phyloP scores from a whole-genome alignment of 352 stramenopile genomes.

The Globisporangium carolinianum region DNA sequence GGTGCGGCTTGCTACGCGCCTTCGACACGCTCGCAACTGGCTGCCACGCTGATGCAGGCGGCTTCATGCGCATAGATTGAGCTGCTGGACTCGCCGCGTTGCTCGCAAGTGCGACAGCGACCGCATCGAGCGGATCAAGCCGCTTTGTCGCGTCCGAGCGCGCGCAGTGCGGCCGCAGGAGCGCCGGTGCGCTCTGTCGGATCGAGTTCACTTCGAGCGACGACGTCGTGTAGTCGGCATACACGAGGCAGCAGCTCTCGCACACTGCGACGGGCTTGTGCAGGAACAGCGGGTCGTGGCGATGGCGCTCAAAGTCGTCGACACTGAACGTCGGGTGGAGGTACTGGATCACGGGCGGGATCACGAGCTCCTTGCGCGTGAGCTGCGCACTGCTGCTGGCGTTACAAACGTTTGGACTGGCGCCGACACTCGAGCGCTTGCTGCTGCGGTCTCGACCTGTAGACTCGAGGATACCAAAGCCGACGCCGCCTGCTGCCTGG shows the following conservation, averaged over 20 bases:
- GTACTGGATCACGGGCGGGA: constrained; percentile 91
- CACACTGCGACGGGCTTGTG: constrained; percentile 91
- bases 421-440: background rate
- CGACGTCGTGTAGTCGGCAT: constrained; percentile 81
- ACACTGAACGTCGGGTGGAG: constrained; percentile 83
- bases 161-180: constrained; percentile 54
- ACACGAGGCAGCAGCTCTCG: constrained; percentile 92
- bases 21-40: constrained; percentile 21
- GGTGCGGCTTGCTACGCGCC: background rate
- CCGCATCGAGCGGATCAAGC: constrained; percentile 32
- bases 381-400: constrained; percentile 1
- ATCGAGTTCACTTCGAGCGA: constrained; percentile 71
- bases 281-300: constrained; percentile 91
- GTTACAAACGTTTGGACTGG: background rate
- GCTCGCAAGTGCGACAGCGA: constrained; percentile 11
- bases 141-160: constrained; percentile 36
- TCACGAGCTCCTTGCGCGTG: constrained; percentile 51
- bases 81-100: background rate
- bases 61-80: constrained; percentile 19
- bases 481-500: constrained; percentile 85
- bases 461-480: constrained; percentile 85
- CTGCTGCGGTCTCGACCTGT: constrained; percentile 19
- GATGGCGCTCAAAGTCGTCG: constrained; percentile 85
- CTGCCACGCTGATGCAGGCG: constrained; percentile 50
- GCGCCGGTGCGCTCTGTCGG: constrained; percentile 45